Conservation (phyloP, 106 monocot species). For the Posidonia australis region DNA sequence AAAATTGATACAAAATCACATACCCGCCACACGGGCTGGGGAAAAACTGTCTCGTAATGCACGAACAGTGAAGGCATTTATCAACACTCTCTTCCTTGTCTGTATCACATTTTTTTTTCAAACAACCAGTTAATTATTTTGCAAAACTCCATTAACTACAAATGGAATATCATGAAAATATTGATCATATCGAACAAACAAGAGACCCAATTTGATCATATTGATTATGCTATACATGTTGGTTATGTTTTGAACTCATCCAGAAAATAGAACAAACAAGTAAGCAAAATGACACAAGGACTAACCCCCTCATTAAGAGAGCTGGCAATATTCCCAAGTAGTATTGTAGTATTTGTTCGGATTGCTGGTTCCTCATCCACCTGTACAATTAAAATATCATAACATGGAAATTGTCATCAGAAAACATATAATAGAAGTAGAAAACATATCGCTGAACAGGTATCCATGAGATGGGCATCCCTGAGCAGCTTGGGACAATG, state of each 20-base stretch:
- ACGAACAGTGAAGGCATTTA: constrained; percentile 96
- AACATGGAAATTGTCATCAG: neutral
- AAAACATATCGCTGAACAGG: neutral
- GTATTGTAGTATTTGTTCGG: constrained; percentile 94
- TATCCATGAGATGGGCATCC: neutral
- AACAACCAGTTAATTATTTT: neutral
- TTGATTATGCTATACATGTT: neutral
- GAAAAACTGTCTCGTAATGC: constrained; percentile 89
- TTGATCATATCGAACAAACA: too few relatives aligned
- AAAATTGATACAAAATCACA: constrained; percentile 5
- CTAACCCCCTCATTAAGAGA: constrained; percentile 95
- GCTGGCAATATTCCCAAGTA: constrained; percentile 91
- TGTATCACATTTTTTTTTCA: constrained; percentile 18
- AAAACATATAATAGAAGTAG: neutral
- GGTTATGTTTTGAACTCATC: neutral
- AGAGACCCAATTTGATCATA: neutral
- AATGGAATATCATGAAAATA: neutral
- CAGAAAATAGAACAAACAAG: neutral
- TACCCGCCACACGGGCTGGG: constrained; percentile 95
- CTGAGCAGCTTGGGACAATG: too few relatives aligned
- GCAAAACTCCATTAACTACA: neutral
- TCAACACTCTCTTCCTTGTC: constrained; percentile 98
- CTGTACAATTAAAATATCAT: constrained; percentile 20
- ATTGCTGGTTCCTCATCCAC: constrained; percentile 99
- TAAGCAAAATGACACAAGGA: constrained; percentile 15